Conservation (phyloP, 139 green algal species). For the Tetradesmus lagerheimii region DNA sequence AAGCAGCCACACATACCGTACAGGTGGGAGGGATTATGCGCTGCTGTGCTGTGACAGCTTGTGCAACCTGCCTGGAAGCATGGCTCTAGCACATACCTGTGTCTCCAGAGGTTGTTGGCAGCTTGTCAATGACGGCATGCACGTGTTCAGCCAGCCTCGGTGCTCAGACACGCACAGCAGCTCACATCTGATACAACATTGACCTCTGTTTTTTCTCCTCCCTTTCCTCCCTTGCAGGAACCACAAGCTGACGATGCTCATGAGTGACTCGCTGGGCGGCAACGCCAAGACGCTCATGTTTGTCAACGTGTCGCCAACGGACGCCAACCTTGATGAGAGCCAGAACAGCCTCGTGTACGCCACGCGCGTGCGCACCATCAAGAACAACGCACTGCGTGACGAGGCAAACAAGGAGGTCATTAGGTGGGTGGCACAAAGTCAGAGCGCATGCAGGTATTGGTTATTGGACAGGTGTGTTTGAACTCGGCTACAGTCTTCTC, state of each 20-base stretch:
- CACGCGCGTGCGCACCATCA: conserved; percentile 95
- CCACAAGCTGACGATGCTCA: conserved; percentile 99
- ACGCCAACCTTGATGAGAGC: conserved; percentile 94
- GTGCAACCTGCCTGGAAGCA: no score
- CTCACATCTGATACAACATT: no score
- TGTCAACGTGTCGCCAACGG: conserved; percentile 82
- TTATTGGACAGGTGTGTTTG: neutral
- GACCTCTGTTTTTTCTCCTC: neutral
- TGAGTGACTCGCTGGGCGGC: conserved; percentile 83
- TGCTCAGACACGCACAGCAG: neutral
- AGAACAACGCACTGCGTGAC: conserved; percentile 90
- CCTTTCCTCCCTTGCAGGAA: conserved; percentile 71
- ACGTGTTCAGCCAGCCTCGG: no score
- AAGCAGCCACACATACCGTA: conserved; percentile 93
- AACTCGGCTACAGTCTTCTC: no score
- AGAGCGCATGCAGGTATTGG: no score
- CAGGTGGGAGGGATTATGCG: conserved; percentile 21
- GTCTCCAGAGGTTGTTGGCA: no score
- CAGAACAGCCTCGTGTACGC: conserved; percentile 91
- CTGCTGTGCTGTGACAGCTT: no score
- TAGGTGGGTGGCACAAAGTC: conserved; percentile 37
- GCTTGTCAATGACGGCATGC: no score
- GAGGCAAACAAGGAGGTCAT: conserved; percentile 89
- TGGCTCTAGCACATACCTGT: no score
- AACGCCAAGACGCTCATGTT: conserved; percentile 91